These are phyloP conservation scores for Neopestalotiopsis rosae DNA, from an alignment of 2,329 filamentous ascomycete species.

Conservation along the genomic window DNA sequence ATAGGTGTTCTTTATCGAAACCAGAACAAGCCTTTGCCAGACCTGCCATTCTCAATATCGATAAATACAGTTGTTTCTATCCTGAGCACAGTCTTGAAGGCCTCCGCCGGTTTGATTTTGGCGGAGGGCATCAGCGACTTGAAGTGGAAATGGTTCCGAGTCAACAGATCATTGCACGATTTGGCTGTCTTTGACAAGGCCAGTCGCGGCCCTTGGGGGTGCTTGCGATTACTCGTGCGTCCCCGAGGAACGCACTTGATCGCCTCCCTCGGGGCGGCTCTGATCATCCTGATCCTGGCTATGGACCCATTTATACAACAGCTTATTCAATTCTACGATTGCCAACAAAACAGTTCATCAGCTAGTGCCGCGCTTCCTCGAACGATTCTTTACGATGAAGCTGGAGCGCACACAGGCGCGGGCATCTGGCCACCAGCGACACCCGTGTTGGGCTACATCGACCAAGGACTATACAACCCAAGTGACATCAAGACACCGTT, in stretches of 20 bases:
- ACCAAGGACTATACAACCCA: slow-evolving; percentile 9
- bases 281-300: background rate
- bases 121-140: slow-evolving; percentile 14
- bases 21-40: background rate
- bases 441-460: background rate
- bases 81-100: slow-evolving; percentile 10
- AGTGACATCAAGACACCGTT: slow-evolving; percentile 11
- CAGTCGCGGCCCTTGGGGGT: slow-evolving; percentile 14
- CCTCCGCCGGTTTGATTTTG: slow-evolving; percentile 8
- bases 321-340: background rate
- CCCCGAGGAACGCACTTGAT: background rate
- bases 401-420: background rate
- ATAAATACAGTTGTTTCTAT: slow-evolving; percentile 7
- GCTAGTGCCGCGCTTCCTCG: slow-evolving; percentile 4
- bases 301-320: slow-evolving; percentile 16
- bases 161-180: background rate
- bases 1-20: background rate
- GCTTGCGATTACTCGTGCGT: background rate
- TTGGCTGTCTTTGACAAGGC: slow-evolving; percentile 6
- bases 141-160: slow-evolving; percentile 13
- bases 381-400: background rate
- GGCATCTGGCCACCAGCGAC: background rate
- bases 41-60: background rate
- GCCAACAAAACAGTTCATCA: background rate
- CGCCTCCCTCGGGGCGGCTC: slow-evolving; percentile 6